A percentile compares a stretch with the other conserved stretches of the same genome.
Evolutionary conservation across 352 stramenopile species (phyloP).

Genomic region (Hyaloperonospora brassicae): DNA sequence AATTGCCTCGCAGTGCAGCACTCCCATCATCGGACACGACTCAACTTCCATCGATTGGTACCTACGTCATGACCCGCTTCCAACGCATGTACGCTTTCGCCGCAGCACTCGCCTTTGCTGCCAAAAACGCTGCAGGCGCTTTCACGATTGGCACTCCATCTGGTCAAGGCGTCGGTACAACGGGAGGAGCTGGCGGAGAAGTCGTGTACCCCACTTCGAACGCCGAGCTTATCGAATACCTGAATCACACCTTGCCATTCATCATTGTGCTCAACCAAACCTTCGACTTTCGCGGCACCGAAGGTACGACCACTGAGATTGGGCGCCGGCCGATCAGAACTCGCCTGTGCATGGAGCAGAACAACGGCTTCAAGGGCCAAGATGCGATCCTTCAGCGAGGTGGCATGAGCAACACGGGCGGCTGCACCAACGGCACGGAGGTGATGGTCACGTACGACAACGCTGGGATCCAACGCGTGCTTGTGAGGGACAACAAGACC

Average conservation of each 20-base stretch:
- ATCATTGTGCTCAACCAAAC: slow-evolving; percentile 19
- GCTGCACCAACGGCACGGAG: slow-evolving; percentile 24
- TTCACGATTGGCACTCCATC: slow-evolving; percentile 17
- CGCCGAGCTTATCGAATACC: no score
- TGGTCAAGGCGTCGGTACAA: slow-evolving; percentile 19
- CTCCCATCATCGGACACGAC: no score
- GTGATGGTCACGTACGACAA: slow-evolving; percentile 23
- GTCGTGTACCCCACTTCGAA: no score
- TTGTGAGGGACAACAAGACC: background rate
- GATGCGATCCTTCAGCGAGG: slow-evolving; percentile 35
- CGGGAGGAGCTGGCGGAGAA: no score
- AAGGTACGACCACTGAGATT: slow-evolving; percentile 28
- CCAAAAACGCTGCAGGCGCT: slow-evolving; percentile 8
- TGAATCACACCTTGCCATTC: no score
- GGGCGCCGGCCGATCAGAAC: slow-evolving; percentile 1
- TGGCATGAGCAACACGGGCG: slow-evolving; percentile 37
- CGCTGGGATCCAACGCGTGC: slow-evolving; percentile 20
- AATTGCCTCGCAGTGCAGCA: no score
- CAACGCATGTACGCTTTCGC: background rate
- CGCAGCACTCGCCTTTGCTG: slow-evolving; percentile 5
- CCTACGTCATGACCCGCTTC: no score
- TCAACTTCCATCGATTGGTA: no score
- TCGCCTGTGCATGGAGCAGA: slow-evolving; percentile 31
- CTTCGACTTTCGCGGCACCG: slow-evolving; percentile 11
- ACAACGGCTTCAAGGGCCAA: slow-evolving; percentile 36